Conservation (phyloP, 1,139 yeast genomes). For the Saccharomyces hybrid region DNA sequence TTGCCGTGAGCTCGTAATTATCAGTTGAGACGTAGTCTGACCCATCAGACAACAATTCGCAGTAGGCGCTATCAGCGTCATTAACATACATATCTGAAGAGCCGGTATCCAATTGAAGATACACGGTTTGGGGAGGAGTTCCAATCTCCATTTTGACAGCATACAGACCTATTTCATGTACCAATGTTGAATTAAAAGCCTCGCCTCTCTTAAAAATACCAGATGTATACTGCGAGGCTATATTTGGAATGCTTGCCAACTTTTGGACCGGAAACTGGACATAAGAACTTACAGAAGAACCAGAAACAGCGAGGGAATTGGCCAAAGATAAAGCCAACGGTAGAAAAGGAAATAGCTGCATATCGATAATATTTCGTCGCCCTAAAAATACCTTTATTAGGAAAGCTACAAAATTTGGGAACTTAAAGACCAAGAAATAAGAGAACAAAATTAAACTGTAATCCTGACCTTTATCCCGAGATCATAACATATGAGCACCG, state of each 20-base stretch:
- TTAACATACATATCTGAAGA: slow-evolving; percentile 67
- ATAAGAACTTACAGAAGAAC: background rate
- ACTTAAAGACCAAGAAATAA: too few relatives aligned
- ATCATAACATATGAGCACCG: too few relatives aligned
- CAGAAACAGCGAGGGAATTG: background rate
- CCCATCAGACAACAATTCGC: slow-evolving; percentile 5
- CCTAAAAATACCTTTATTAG: background rate
- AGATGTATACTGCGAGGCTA: background rate
- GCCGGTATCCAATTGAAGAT: slow-evolving; percentile 60
- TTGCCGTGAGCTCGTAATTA: background rate
- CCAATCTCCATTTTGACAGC: slow-evolving; percentile 38
- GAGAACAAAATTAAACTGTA: too few relatives aligned
- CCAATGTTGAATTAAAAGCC: background rate
- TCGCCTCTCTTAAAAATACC: background rate
- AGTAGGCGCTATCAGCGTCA: slow-evolving; percentile 20
- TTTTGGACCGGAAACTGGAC: background rate
- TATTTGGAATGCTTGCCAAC: background rate
- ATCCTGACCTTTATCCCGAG: too few relatives aligned
- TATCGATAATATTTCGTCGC: background rate
- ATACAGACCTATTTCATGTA: background rate
- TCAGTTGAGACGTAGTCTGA: background rate
- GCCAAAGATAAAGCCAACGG: background rate
- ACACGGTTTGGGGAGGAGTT: slow-evolving; percentile 44
- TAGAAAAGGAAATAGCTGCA: background rate
- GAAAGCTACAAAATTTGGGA: too few relatives aligned